These are phyloP conservation scores for Huntiella moniliformis DNA, from an alignment of 2,329 filamentous ascomycete species.

Conservation along the genomic window DNA sequence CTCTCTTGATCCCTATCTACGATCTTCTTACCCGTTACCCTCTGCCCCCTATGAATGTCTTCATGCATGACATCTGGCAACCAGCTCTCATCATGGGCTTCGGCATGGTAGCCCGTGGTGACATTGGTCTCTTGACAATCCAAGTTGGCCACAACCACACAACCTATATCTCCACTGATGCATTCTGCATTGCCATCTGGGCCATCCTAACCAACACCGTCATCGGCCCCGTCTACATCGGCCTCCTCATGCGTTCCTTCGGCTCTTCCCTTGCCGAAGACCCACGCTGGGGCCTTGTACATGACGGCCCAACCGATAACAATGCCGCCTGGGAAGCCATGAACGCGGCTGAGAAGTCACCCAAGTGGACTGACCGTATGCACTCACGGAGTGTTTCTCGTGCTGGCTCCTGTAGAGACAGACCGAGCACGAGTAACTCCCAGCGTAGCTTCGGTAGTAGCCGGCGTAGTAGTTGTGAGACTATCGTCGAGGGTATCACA, in stretches of 20 bases:
- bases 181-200: slow-evolving; percentile 36
- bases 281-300: slow-evolving; percentile 7
- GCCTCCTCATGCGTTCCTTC: slow-evolving; percentile 22
- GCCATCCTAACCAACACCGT: slow-evolving; percentile 37
- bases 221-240: slow-evolving; percentile 33
- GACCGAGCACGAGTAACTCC: not conserved
- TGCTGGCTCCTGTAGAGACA: not conserved
- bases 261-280: slow-evolving; percentile 1
- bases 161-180: slow-evolving; percentile 32
- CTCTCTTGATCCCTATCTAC: slow-evolving; percentile 13
- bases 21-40: slow-evolving; percentile 17
- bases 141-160: slow-evolving; percentile 16
- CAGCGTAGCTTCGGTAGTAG: not conserved
- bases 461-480: not conserved
- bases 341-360: not conserved
- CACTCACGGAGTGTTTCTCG: slow-evolving; percentile 7
- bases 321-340: slow-evolving; percentile 6
- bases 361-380: slow-evolving; percentile 9
- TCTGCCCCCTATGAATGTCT: not conserved
- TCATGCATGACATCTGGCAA: slow-evolving; percentile 21
- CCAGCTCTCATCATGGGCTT: slow-evolving; percentile 34
- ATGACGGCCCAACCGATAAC: slow-evolving; percentile 1
- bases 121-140: slow-evolving; percentile 40
- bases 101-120: slow-evolving; percentile 41
- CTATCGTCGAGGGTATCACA: too few relatives aligned